phyloP scores from a whole-genome alignment of 768 basidiomycete species.

The Tulasnella sp. region DNA sequence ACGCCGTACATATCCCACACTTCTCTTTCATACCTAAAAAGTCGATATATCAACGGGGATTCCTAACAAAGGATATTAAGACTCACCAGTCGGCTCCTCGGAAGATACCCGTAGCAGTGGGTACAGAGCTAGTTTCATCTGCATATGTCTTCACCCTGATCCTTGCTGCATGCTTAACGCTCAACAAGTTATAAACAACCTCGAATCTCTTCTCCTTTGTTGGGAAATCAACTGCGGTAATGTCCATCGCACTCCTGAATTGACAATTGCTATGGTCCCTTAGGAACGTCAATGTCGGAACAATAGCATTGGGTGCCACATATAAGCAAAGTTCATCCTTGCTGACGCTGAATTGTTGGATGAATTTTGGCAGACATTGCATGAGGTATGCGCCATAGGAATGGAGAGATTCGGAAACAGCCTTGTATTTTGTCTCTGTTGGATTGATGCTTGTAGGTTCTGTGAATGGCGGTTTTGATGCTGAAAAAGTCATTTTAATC shows the following conservation, averaged over 20 bases:
- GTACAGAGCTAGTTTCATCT: constrained; percentile 82
- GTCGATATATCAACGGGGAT: not conserved
- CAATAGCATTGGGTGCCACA: constrained; percentile 62
- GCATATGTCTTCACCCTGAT: constrained; percentile 97
- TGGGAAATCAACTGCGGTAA: constrained; percentile 91
- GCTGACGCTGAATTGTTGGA: constrained; percentile 95
- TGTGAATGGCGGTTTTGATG: too few species aligned
- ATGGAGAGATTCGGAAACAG: constrained; percentile 68
- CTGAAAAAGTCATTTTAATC: too few species aligned
- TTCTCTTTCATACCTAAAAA: constrained; percentile 81
- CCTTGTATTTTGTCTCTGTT: constrained; percentile 53
- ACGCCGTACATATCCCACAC: constrained; percentile 97
- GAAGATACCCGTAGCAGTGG: constrained; percentile 66
- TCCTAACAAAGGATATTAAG: not conserved
- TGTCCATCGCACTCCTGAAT: constrained; percentile 85
- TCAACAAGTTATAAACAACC: constrained; percentile 90
- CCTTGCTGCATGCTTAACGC: constrained; percentile 60
- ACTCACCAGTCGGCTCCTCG: constrained; percentile 86
- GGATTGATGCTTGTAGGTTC: constrained; percentile 87
- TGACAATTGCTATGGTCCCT: constrained; percentile 93
- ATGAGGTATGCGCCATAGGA: constrained; percentile 86
- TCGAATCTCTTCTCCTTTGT: constrained; percentile 89
- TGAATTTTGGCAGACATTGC: constrained; percentile 88
- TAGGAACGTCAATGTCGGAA: constrained; percentile 81
- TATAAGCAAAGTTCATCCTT: constrained; percentile 93